phyloP scores from a whole-genome alignment of 306 rosid species.

The Glycine tomentella region DNA sequence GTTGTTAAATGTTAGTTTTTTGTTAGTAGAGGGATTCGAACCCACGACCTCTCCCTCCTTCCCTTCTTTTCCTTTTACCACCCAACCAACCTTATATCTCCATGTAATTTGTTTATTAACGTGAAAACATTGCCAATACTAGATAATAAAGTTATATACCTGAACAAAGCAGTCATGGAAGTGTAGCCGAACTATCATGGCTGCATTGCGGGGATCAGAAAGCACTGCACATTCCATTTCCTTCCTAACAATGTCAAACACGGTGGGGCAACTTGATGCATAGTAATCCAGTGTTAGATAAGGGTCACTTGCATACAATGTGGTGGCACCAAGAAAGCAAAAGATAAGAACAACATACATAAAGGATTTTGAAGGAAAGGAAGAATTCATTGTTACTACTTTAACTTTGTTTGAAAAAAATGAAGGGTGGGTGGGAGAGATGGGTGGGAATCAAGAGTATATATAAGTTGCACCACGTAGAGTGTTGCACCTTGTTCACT shows the following conservation, averaged over 20 bases:
- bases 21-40: too few species aligned
- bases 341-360: slow-evolving; percentile 47
- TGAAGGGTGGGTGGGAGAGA: slow-evolving; percentile 60
- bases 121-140: slow-evolving; percentile 12
- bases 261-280: slow-evolving; percentile 74
- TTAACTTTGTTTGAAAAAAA: slow-evolving; percentile 32
- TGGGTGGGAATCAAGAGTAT: slow-evolving; percentile 54
- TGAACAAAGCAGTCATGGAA: slow-evolving; percentile 95
- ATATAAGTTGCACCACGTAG: slow-evolving; percentile 37
- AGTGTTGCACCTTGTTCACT: slow-evolving; percentile 28
- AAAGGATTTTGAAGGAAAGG: slow-evolving; percentile 34
- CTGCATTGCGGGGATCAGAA: slow-evolving; percentile 76
- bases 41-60: too few species aligned
- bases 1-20: too few species aligned
- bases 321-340: slow-evolving; percentile 43
- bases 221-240: slow-evolving; percentile 78
- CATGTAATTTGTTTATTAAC: too few species aligned
- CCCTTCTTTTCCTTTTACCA: too few species aligned
- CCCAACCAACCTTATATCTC: too few species aligned
- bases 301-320: slow-evolving; percentile 62
- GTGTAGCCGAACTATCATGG: slow-evolving; percentile 72
- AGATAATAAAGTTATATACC: slow-evolving; percentile 51
- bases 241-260: slow-evolving; percentile 71
- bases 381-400: slow-evolving; percentile 52
- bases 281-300: slow-evolving; percentile 77